phyloP scores from a whole-genome alignment of 2,329 filamentous ascomycete species.

The Botrytis fragariae region DNA sequence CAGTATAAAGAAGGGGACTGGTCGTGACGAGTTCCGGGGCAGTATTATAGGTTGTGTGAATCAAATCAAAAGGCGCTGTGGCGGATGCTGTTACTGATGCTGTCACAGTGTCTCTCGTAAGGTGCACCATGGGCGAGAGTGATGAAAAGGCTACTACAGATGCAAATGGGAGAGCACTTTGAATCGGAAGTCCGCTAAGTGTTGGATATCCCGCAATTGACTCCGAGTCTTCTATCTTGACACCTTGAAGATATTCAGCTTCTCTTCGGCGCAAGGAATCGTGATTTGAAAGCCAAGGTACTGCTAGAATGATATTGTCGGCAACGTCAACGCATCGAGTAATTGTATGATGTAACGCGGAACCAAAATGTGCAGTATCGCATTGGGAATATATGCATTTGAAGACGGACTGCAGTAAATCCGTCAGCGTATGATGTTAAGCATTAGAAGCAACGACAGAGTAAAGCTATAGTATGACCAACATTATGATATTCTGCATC shows the following conservation, averaged over 20 bases:
- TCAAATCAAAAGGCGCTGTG: conserved; percentile 1
- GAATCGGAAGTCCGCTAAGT: conserved; percentile 24
- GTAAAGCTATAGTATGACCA: conserved; percentile 15
- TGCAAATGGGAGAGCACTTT: conserved; percentile 24
- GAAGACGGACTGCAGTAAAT: conserved; percentile 35
- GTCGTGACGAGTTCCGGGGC: conserved; percentile 9
- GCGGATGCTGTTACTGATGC: conserved; percentile 7
- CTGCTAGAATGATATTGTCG: conserved; percentile 26
- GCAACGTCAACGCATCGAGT: conserved; percentile 33
- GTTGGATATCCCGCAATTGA: conserved; percentile 28
- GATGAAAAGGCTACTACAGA: conserved; percentile 6
- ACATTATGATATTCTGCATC: conserved; percentile 39
- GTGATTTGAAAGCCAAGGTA: conserved; percentile 33
- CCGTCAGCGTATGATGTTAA: conserved; percentile 1
- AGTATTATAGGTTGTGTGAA: background rate
- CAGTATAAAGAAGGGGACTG: conserved; percentile 16
- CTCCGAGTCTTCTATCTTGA: conserved; percentile 26
- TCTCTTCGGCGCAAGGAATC: conserved; percentile 36
- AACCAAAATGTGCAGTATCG: conserved; percentile 38
- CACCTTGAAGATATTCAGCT: conserved; percentile 32
- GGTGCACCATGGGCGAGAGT: conserved; percentile 14
- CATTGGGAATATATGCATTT: conserved; percentile 42
- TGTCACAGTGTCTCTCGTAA: conserved; percentile 12
- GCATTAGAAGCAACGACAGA: background rate
- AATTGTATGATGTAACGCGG: conserved; percentile 39